Conservation (phyloP, 2,329 filamentous ascomycete genomes). For the Ascochyta rabiei region DNA sequence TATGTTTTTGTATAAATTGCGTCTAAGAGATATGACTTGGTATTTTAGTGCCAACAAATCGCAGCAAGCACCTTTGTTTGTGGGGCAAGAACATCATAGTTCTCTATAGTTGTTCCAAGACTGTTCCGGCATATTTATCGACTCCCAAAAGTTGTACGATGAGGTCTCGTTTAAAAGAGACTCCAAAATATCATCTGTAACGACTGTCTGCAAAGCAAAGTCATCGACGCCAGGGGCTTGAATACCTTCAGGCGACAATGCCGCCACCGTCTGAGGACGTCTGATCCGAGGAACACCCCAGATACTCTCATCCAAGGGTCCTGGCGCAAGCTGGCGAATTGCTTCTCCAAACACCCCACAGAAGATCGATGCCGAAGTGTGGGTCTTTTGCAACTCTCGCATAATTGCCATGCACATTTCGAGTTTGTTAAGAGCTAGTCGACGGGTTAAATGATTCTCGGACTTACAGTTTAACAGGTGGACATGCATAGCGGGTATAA, state of each 20-base stretch:
- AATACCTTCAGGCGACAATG: background rate
- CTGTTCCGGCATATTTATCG: slow-evolving; percentile 3
- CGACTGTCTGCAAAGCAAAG: background rate
- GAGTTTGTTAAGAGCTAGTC: slow-evolving; percentile 11
- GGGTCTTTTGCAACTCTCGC: slow-evolving; percentile 10
- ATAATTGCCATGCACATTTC: slow-evolving; percentile 15
- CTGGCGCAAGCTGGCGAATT: slow-evolving; percentile 5
- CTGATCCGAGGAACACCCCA: slow-evolving; percentile 2
- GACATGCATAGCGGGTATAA: slow-evolving; percentile 11
- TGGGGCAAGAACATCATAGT: no score
- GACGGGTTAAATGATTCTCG: slow-evolving; percentile 1
- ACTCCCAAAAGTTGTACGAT: slow-evolving; percentile 12
- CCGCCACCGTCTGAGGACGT: background rate
- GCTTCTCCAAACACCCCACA: slow-evolving; percentile 13
- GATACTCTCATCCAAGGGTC: background rate
- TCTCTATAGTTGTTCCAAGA: background rate
- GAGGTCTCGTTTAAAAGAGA: slow-evolving; percentile 8
- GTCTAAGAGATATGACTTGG: no score
- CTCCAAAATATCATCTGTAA: slow-evolving; percentile 5
- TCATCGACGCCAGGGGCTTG: background rate
- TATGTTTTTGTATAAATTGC: no score
- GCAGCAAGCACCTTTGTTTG: no score
- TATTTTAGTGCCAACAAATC: no score
- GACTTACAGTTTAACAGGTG: slow-evolving; percentile 10
- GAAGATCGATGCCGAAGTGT: slow-evolving; percentile 15